These are phyloP conservation scores for Blastocystis sp. DNA, from an alignment of 352 stramenopile genomes.

Conservation along the genomic window DNA sequence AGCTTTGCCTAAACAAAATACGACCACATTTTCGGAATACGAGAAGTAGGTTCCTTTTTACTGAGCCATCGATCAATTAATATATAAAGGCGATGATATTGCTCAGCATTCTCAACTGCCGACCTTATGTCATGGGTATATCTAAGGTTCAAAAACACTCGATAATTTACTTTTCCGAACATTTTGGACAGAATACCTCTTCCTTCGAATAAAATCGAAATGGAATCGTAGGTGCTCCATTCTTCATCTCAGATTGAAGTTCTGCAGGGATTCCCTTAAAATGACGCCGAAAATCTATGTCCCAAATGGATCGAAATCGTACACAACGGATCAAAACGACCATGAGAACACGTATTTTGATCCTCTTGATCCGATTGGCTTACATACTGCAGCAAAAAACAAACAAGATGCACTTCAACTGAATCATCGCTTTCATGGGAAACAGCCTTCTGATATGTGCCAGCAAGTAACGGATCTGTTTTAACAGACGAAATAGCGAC, in stretches of 20 bases:
- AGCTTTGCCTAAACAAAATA: not conserved
- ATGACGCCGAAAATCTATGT: not conserved
- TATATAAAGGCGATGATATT: not conserved
- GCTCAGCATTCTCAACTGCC: not conserved
- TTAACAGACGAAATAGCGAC: not conserved
- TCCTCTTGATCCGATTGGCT: not conserved
- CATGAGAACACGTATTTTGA: not conserved
- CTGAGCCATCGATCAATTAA: not conserved
- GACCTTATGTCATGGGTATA: not conserved
- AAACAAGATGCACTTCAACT: not conserved
- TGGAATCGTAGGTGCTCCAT: not conserved
- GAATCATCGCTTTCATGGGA: not conserved
- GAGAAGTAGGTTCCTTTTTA: not conserved
- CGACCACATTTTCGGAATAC: not conserved
- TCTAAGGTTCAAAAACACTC: not conserved
- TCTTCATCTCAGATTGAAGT: not conserved
- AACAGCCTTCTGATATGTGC: not conserved
- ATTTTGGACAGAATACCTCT: not conserved
- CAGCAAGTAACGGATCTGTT: not conserved
- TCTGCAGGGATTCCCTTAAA: not conserved
- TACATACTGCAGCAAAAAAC: not conserved
- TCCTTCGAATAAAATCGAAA: not conserved
- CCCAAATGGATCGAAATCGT: not conserved
- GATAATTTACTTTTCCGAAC: not conserved
- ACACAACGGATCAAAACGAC: not conserved